These are phyloP conservation scores for Pinguiococcus pyrenoidosus DNA, from an alignment of 108 stramenopile genomes.

Conservation along the genomic window DNA sequence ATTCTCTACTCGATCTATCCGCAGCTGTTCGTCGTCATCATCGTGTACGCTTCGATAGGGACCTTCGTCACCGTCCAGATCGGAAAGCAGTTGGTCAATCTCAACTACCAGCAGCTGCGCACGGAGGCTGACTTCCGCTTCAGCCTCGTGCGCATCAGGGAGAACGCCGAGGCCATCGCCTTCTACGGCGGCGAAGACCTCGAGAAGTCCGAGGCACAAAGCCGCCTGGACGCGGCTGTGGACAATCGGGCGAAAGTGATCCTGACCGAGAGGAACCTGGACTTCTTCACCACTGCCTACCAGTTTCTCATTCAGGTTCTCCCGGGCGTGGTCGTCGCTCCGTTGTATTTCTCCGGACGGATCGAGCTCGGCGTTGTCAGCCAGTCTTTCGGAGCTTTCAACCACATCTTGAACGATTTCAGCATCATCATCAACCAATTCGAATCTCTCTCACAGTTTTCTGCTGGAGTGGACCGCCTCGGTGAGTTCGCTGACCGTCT, in stretches of 20 bases:
- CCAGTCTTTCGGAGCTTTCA: slow-evolving; percentile 44
- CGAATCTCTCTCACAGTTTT: slow-evolving; percentile 65
- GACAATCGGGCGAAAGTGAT: slow-evolving; percentile 60
- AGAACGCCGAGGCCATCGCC: slow-evolving; percentile 87
- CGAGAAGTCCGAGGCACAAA: slow-evolving; percentile 50
- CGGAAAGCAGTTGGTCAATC: slow-evolving; percentile 41
- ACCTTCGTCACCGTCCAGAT: slow-evolving; percentile 19
- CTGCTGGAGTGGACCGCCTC: slow-evolving; percentile 76
- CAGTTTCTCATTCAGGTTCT: slow-evolving; percentile 55
- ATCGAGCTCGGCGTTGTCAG: slow-evolving; percentile 75
- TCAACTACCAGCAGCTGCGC: slow-evolving; percentile 65
- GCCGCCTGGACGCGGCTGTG: slow-evolving; percentile 51
- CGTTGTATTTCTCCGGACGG: slow-evolving; percentile 69
- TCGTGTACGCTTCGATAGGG: slow-evolving; percentile 49
- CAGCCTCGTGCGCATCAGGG: slow-evolving; percentile 58
- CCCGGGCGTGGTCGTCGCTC: slow-evolving; percentile 77
- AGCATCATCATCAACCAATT: slow-evolving; percentile 79
- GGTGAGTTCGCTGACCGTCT: slow-evolving; percentile 59
- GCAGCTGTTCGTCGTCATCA: slow-evolving; percentile 65
- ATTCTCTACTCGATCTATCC: slow-evolving; percentile 80
- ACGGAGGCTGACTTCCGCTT: slow-evolving; percentile 72
- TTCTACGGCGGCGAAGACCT: slow-evolving; percentile 78
- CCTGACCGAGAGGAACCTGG: slow-evolving; percentile 61
- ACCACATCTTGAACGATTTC: slow-evolving; percentile 73
- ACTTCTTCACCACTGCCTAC: slow-evolving; percentile 78